Evolutionary conservation across 169 alveolate species (phyloP).

Genomic region (Cryptosporidium xiaoi): DNA sequence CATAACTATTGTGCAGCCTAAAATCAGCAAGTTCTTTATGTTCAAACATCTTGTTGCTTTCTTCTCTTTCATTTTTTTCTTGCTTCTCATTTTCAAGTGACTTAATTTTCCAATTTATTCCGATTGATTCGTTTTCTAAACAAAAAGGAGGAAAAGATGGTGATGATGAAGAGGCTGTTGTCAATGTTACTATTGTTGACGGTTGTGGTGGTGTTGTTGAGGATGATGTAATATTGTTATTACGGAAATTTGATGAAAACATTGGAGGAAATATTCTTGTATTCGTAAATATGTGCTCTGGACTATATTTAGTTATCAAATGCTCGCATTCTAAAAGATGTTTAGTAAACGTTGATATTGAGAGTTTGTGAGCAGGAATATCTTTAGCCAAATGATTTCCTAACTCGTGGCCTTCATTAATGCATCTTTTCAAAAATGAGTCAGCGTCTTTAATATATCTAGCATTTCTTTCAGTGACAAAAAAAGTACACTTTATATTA

Average conservation of each 20-base stretch:
- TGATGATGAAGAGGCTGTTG: background rate
- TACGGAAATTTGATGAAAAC: background rate
- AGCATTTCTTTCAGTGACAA: constrained; percentile 72
- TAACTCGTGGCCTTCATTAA: constrained; percentile 74
- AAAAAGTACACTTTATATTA: constrained; percentile 68
- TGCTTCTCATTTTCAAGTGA: background rate
- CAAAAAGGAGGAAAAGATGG: constrained; percentile 4
- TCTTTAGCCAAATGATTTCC: constrained; percentile 74
- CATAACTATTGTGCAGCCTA: no score
- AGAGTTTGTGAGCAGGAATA: constrained; percentile 51
- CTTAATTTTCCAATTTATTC: no score
- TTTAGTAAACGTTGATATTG: constrained; percentile 37
- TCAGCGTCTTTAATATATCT: constrained; percentile 49
- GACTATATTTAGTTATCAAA: constrained; percentile 31
- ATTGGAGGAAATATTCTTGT: constrained; percentile 41
- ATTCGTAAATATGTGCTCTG: constrained; percentile 51
- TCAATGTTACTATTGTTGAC: no score
- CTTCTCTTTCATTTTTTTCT: background rate
- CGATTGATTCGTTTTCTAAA: background rate
- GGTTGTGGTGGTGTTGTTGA: background rate
- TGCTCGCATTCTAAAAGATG: constrained; percentile 71
- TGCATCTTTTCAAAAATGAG: constrained; percentile 40
- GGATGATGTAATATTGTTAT: background rate
- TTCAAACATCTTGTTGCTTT: no score
- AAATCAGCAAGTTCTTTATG: no score